Percentiles rank a stretch among this genome's conserved stretches.
These are phyloP conservation scores for Sutorius eximius DNA, from an alignment of 1,284 basidiomycete genomes.

Conservation along the genomic window DNA sequence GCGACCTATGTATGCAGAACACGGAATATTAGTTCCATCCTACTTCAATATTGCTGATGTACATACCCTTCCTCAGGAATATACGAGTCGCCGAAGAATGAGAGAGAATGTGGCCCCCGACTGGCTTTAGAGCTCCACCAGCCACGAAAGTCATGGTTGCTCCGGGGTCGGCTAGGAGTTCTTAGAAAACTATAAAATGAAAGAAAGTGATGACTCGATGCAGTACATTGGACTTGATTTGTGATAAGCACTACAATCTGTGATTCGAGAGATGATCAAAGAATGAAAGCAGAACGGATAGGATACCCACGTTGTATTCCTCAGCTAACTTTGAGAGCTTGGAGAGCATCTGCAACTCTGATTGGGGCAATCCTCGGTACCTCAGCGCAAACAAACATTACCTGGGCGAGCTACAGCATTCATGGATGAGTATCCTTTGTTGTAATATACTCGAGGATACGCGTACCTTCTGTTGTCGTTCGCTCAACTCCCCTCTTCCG, in stretches of 20 bases:
- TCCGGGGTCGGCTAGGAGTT: constrained; percentile 77
- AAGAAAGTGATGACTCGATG: not conserved
- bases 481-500: constrained; percentile 88
- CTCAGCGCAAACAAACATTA: constrained; percentile 22
- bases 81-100: constrained; percentile 85
- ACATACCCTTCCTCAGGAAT: constrained; percentile 83
- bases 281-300: constrained; percentile 3
- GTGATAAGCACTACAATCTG: constrained; percentile 87
- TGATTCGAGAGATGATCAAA: constrained; percentile 23
- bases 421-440: constrained; percentile 1
- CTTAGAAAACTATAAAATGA: constrained; percentile 3
- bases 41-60: constrained; percentile 2
- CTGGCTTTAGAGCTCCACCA: constrained; percentile 82
- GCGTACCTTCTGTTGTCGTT: constrained; percentile 84
- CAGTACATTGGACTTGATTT: constrained; percentile 85
- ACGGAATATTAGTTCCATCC: not conserved
- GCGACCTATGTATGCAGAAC: constrained; percentile 53
- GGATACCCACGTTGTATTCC: constrained; percentile 69
- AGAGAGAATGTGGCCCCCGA: constrained; percentile 85
- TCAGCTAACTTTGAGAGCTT: constrained; percentile 89
- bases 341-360: constrained; percentile 70
- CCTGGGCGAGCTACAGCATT: constrained; percentile 60
- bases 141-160: constrained; percentile 94
- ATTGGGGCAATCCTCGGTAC: constrained; percentile 1
- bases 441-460: not conserved